These are phyloP conservation scores for Diaporthe destruens DNA, from an alignment of 2,329 filamentous ascomycete species.

Conservation along the genomic window DNA sequence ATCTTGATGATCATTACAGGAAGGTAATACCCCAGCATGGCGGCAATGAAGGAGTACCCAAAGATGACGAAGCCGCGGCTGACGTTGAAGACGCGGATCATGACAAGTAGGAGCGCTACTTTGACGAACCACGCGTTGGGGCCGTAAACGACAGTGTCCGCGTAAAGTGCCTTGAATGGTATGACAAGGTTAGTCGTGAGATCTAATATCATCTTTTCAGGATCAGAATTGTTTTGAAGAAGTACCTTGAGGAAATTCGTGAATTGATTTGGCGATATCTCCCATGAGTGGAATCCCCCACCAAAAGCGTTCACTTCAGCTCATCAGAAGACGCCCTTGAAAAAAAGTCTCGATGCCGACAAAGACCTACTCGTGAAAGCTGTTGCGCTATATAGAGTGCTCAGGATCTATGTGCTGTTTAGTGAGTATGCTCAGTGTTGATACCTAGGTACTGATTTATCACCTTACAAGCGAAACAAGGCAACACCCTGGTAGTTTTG, in stretches of 20 bases:
- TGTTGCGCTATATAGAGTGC: slow-evolving; percentile 27
- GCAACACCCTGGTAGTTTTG: slow-evolving; percentile 14
- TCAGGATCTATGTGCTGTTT: slow-evolving; percentile 17
- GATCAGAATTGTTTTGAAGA: background rate
- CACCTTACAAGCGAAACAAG: slow-evolving; percentile 25
- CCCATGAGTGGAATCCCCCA: slow-evolving; percentile 33
- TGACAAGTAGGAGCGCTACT: slow-evolving; percentile 29
- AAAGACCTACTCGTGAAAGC: slow-evolving; percentile 22
- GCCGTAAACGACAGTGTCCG: slow-evolving; percentile 32
- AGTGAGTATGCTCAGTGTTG: background rate
- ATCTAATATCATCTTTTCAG: background rate
- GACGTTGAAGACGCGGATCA: slow-evolving; percentile 31
- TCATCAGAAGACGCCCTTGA: background rate
- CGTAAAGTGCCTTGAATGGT: slow-evolving; percentile 26
- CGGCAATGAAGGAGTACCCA: slow-evolving; percentile 31
- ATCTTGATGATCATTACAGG: slow-evolving; percentile 34
- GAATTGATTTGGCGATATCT: slow-evolving; percentile 6
- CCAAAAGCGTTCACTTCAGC: slow-evolving; percentile 24
- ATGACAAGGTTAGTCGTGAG: background rate
- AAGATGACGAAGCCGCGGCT: slow-evolving; percentile 9
- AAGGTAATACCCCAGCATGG: slow-evolving; percentile 31
- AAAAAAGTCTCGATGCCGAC: background rate
- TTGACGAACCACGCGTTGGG: slow-evolving; percentile 36
- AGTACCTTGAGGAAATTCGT: slow-evolving; percentile 34
- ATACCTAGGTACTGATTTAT: background rate